Conservation (phyloP, 2,329 filamentous ascomycete genomes). For the Falciphora oryzae region DNA sequence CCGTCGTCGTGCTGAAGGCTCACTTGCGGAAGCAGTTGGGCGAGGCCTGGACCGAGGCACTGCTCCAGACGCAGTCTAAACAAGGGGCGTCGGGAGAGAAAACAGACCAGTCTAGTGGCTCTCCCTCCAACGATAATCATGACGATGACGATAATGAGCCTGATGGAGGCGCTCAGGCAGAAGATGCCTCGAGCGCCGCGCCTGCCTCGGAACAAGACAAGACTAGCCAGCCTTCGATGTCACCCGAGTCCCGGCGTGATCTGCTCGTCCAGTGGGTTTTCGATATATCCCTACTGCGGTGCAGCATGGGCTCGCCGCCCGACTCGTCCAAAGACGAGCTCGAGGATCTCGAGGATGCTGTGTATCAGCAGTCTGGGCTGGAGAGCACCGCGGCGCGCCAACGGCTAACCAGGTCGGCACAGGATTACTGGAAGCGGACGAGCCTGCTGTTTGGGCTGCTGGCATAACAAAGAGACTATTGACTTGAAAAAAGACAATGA, state of each 20-base stretch:
- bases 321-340: slow-evolving; percentile 25
- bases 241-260: slow-evolving; percentile 32
- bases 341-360: slow-evolving; percentile 38
- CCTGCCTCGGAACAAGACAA: neutral
- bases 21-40: slow-evolving; percentile 45
- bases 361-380: slow-evolving; percentile 41
- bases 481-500: slow-evolving; percentile 5
- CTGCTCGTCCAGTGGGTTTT: slow-evolving; percentile 56
- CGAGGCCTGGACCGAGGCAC: slow-evolving; percentile 38
- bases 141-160: slow-evolving; percentile 16
- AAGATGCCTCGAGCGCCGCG: neutral
- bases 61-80: slow-evolving; percentile 26
- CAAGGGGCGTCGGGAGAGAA: slow-evolving; percentile 10
- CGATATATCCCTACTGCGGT: slow-evolving; percentile 47
- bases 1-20: slow-evolving; percentile 58
- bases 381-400: slow-evolving; percentile 41
- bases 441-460: slow-evolving; percentile 77
- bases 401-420: slow-evolving; percentile 56
- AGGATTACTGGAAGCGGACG: slow-evolving; percentile 79
- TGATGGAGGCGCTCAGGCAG: slow-evolving; percentile 15
- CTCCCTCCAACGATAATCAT: slow-evolving; percentile 6
- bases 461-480: slow-evolving; percentile 28
- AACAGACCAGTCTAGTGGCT: neutral
- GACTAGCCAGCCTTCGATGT: neutral
- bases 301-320: slow-evolving; percentile 33